Conservation (phyloP, 768 basidiomycete species). For the Sutorius australiensis region DNA sequence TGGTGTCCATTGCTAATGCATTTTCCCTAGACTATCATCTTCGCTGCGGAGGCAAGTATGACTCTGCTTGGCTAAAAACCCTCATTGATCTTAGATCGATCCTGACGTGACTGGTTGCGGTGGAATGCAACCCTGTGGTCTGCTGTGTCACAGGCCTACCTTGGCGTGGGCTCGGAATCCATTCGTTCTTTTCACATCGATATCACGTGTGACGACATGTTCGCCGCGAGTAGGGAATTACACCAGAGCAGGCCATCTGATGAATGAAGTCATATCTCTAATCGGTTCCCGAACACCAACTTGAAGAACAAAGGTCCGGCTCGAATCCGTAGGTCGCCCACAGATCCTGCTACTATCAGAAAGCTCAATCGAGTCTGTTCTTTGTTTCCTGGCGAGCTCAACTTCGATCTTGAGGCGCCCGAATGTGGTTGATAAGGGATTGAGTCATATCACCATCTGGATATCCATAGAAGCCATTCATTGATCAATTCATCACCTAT, state of each 20-base stretch:
- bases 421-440: constrained; percentile 15
- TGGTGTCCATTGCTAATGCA: constrained; percentile 7
- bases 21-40: neutral
- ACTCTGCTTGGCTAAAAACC: constrained; percentile 2
- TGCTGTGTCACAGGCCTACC: neutral
- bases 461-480: constrained; percentile 13
- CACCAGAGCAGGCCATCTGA: constrained; percentile 1
- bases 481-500: constrained; percentile 1
- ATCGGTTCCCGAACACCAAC: constrained; percentile 3
- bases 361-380: constrained; percentile 1
- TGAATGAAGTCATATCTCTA: constrained; percentile 7
- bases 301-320: constrained; percentile 2
- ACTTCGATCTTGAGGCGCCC: neutral
- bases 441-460: constrained; percentile 16
- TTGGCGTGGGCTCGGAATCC: neutral
- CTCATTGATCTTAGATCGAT: constrained; percentile 3
- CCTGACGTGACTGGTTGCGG: constrained; percentile 2
- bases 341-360: constrained; percentile 4
- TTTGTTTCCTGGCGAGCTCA: neutral
- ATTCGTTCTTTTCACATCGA: neutral
- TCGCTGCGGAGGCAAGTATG: neutral
- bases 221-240: neutral
- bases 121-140: neutral
- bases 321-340: neutral
- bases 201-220: neutral